These are phyloP conservation scores for Pestalotiopsis sp. DNA, from an alignment of 2,329 filamentous ascomycete genomes.

Conservation along the genomic window DNA sequence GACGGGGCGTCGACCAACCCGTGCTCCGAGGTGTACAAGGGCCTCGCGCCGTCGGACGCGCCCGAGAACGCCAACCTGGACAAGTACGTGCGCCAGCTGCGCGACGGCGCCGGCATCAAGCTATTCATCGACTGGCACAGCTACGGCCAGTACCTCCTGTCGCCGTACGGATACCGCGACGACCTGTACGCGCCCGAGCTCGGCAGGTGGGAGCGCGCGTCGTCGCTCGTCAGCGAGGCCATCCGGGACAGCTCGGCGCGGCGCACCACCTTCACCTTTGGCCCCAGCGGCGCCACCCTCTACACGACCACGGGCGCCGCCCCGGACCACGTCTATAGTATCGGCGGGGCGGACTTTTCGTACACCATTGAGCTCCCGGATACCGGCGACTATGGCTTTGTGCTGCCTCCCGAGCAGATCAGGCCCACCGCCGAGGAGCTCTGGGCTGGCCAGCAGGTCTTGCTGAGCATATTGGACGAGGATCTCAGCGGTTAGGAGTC, in stretches of 20 bases:
- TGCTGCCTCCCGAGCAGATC: constrained; percentile 31
- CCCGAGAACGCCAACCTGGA: constrained; percentile 51
- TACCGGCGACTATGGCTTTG: constrained; percentile 25
- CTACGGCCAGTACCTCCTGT: constrained; percentile 43
- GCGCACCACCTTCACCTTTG: constrained; percentile 37
- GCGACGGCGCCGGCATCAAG: constrained; percentile 46
- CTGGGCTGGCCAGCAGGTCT: constrained; percentile 31
- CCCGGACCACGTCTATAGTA: constrained; percentile 30
- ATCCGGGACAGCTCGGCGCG: constrained; percentile 44
- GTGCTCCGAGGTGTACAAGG: constrained; percentile 46
- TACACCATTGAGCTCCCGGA: constrained; percentile 30
- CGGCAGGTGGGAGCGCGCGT: not conserved
- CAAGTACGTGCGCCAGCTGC: constrained; percentile 46
- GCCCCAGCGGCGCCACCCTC: constrained; percentile 38
- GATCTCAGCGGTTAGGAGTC: not conserved
- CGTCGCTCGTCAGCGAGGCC: constrained; percentile 20
- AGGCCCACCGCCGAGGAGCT: constrained; percentile 28
- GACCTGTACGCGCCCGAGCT: constrained; percentile 30
- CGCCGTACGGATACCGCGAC: constrained; percentile 55
- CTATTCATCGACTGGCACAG: constrained; percentile 63
- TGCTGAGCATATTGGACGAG: constrained; percentile 15
- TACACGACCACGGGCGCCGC: constrained; percentile 28
- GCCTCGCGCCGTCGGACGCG: constrained; percentile 41
- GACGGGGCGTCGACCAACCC: constrained; percentile 48
- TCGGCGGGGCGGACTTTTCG: constrained; percentile 28